Evolutionary conservation across 495 filamentous ascomycete genomes (phyloP).

Genomic region (Penicillium cataractarum): DNA sequence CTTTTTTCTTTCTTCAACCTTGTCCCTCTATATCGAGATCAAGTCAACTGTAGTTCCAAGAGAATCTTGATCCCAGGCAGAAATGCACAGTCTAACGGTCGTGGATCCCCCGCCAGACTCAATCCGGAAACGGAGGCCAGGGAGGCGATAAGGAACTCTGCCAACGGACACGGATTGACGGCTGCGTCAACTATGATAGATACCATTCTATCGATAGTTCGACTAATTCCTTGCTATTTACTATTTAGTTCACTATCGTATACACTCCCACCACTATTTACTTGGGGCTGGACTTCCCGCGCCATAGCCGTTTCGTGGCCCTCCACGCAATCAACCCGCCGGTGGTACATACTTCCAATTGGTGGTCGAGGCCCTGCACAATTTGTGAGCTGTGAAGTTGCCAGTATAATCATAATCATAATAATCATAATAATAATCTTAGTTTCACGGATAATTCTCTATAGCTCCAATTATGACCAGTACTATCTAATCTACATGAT

Average conservation of each 20-base stretch:
- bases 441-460: too few relatives aligned
- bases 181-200: background rate
- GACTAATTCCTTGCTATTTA: too few relatives aligned
- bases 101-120: conserved; percentile 46
- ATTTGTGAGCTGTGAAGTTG: background rate
- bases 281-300: background rate
- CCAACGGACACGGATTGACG: conserved; percentile 16
- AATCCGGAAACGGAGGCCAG: conserved; percentile 42
- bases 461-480: background rate
- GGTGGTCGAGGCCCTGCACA: conserved; percentile 4
- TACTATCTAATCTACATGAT: too few relatives aligned
- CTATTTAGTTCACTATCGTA: too few relatives aligned
- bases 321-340: conserved; percentile 26
- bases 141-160: conserved; percentile 31
- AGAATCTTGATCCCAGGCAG: background rate
- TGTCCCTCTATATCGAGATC: background rate
- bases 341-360: background rate
- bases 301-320: conserved; percentile 21
- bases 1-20: background rate
- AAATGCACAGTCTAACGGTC: conserved; percentile 26
- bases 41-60: too few relatives aligned
- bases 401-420: too few relatives aligned
- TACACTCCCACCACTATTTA: too few relatives aligned
- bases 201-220: too few relatives aligned
- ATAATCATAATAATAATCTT: too few relatives aligned